Evolutionary conservation across 805 yeast species (phyloP).

Genomic region (baker's yeast (Saccharomyces cerevisiae)): DNA sequence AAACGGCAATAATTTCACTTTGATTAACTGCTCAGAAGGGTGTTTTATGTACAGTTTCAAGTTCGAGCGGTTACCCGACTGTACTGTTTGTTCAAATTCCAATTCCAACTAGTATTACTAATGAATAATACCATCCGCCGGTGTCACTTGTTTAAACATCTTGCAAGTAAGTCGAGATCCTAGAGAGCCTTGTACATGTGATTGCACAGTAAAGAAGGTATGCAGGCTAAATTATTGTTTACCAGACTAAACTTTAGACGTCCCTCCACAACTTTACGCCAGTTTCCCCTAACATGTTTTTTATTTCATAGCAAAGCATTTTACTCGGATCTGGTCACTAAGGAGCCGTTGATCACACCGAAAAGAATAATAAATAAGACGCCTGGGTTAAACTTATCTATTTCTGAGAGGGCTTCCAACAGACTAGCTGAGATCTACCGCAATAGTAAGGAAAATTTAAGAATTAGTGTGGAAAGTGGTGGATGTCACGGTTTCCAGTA

Average conservation of each 20-base stretch:
- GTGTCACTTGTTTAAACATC: not conserved
- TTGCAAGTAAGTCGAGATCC: not conserved
- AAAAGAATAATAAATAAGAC: conserved; percentile 16
- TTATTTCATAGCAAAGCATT: not conserved
- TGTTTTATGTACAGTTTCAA: conserved; percentile 66
- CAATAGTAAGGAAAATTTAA: conserved; percentile 39
- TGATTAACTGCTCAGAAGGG: conserved; percentile 77
- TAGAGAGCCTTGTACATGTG: not conserved
- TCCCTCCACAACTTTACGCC: not conserved
- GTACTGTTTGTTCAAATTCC: conserved; percentile 53
- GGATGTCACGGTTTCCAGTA: conserved; percentile 97
- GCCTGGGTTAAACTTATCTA: conserved; percentile 13
- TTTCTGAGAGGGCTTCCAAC: conserved; percentile 24
- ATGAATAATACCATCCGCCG: not conserved
- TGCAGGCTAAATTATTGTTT: not conserved
- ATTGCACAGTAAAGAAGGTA: not conserved
- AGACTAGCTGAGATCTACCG: conserved; percentile 22
- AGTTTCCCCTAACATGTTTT: not conserved
- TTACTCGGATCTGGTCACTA: not conserved
- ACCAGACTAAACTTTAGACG: not conserved
- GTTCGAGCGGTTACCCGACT: conserved; percentile 50
- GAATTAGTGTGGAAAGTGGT: conserved; percentile 80
- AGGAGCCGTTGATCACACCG: conserved; percentile 14
- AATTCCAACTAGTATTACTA: not conserved
- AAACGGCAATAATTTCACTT: conserved; percentile 65